phyloP scores from a whole-genome alignment of 306 rosid genomes.

The Urtica urens region DNA sequence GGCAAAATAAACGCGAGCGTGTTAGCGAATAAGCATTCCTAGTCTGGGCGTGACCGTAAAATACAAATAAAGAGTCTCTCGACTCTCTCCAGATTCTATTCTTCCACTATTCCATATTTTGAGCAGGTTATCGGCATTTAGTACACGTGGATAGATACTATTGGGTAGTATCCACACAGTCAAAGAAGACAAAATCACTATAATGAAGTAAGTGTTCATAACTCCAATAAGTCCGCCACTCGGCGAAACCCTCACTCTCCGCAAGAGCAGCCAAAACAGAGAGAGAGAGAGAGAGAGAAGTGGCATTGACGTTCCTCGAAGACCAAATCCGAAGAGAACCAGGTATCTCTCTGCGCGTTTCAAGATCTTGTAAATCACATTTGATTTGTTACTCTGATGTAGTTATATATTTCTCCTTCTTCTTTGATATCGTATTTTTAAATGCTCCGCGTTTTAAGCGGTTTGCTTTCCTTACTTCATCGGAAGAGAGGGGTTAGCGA shows the following conservation, averaged over 20 bases:
- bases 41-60: neutral
- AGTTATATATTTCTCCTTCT: no score
- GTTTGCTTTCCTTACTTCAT: neutral
- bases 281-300: neutral
- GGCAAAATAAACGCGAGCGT: neutral
- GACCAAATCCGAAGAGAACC: neutral
- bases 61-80: neutral
- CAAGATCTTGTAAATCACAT: neutral
- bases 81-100: neutral
- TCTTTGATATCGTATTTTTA: neutral
- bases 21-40: neutral
- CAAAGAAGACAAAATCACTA: conserved; percentile 5
- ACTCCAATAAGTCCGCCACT: neutral
- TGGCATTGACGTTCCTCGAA: neutral
- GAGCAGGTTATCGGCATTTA: neutral
- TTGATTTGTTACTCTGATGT: no score
- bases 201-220: neutral
- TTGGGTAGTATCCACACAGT: neutral
- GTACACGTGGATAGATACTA: neutral
- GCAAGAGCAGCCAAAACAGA: neutral
- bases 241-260: neutral
- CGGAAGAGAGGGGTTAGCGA: neutral
- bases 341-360: neutral
- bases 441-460: neutral
- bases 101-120: neutral